phyloP scores from a whole-genome alignment of 768 basidiomycete species.

The Panaeolus papilionaceus region DNA sequence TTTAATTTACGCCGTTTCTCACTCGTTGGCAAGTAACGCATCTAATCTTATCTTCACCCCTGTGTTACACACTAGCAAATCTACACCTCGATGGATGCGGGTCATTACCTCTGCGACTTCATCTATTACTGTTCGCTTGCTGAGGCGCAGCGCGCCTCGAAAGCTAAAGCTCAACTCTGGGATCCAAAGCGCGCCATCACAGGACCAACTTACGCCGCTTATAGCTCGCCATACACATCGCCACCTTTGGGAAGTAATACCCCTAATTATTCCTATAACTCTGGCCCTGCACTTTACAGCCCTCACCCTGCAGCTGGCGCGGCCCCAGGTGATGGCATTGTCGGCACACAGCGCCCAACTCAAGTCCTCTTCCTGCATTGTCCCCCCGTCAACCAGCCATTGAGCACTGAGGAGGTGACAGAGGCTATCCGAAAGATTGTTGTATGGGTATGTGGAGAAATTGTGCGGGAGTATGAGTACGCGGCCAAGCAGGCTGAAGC shows the following conservation, averaged over 20 bases:
- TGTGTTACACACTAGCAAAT: constrained; percentile 52
- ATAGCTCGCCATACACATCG: constrained; percentile 23
- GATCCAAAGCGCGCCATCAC: constrained; percentile 15
- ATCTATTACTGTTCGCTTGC: constrained; percentile 80
- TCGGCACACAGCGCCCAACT: constrained; percentile 48
- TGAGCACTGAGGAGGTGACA: constrained; percentile 70
- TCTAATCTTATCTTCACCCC: not conserved
- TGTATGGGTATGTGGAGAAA: constrained; percentile 60
- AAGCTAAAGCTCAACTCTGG: constrained; percentile 27
- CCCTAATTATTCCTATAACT: constrained; percentile 9
- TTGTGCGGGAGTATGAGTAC: constrained; percentile 18
- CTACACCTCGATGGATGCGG: constrained; percentile 76
- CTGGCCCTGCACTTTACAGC: constrained; percentile 16
- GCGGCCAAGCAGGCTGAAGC: constrained; percentile 11
- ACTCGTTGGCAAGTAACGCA: not conserved
- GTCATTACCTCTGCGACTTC: constrained; percentile 80
- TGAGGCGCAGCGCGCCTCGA: constrained; percentile 60
- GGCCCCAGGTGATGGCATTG: constrained; percentile 17
- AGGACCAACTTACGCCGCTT: constrained; percentile 3
- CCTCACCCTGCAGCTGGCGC: constrained; percentile 2
- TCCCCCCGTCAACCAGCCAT: constrained; percentile 69
- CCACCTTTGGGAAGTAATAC: constrained; percentile 3
- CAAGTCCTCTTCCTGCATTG: constrained; percentile 76
- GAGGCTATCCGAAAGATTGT: constrained; percentile 67
- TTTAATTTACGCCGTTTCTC: constrained; percentile 6